These are phyloP conservation scores for Diaporthe australafricana DNA, from an alignment of 2,329 filamentous ascomycete genomes.

Conservation along the genomic window DNA sequence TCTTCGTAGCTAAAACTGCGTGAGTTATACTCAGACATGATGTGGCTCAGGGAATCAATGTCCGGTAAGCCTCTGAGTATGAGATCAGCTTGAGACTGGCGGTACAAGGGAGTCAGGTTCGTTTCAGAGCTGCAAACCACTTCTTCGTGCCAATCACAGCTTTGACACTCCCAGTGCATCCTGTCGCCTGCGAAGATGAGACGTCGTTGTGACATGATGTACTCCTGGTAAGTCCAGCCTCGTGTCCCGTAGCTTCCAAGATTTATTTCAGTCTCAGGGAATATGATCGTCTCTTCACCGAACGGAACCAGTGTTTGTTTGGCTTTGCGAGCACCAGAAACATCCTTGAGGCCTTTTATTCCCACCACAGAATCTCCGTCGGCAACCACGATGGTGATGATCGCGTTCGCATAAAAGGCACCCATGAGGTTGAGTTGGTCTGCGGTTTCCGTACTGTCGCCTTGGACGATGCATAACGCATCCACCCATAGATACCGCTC, in stretches of 20 bases:
- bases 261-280: not conserved
- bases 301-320: not conserved
- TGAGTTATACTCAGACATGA: not conserved
- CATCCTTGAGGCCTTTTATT: not conserved
- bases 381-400: constrained; percentile 40
- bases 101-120: not conserved
- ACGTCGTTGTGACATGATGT: not conserved
- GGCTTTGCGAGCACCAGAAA: not conserved
- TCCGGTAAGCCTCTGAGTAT: constrained; percentile 9
- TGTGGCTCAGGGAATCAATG: not conserved
- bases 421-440: constrained; percentile 14
- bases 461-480: constrained; percentile 47
- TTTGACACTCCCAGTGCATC: not conserved
- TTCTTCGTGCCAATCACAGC: constrained; percentile 4
- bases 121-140: not conserved
- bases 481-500: constrained; percentile 49
- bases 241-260: not conserved
- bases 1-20: constrained; percentile 33
- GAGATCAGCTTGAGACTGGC: no score
- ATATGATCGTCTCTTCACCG: not conserved
- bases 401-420: constrained; percentile 40
- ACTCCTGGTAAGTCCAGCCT: constrained; percentile 25
- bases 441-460: constrained; percentile 20
- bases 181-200: not conserved
- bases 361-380: not conserved